Base-by-base conservation (phyloP, 2,329 filamentous ascomycete genomes). In the Colletotrichum noveboracense region DNA sequence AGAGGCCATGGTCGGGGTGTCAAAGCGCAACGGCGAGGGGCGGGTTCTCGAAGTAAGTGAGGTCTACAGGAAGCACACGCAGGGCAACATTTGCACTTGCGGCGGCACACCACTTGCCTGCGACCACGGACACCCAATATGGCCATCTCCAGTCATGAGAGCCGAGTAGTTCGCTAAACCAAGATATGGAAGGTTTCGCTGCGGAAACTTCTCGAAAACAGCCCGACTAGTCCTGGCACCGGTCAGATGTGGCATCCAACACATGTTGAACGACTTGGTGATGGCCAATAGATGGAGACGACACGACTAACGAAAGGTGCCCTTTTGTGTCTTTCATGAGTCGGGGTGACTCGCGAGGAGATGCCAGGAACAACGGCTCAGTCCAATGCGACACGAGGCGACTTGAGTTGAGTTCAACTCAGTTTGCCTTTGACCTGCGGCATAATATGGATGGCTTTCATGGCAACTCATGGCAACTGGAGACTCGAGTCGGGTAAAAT, bases 151-250 rank as follows among this genome's bases (percentile, higher is more conserved):
- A 28, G 36, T 68, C 48, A 9, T 24, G n/a, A 48, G 36, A 52
- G 62, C n/a, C 24, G 56, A 55, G 62, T n/a, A 56, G 34, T 48
- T 67, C 38, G 28, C 32, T 26, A 21, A n/a, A 48, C 30, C 26
- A 32, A 61, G n/a, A 28, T 12, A 7, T 38, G 43, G 26, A 67
- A 68, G 70, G 58, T 48, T 48, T 26, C 14, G 18, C n/a, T 24
- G 56, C 43, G 28, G 70, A 75, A 75, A 30, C 62, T 75, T 73
- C 73, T 75, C 56, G 73, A 73, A 75, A 64, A 68, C 24, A 71
- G 32, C 69, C 55, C 18, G 9, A 73, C 32, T 26, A 18, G 58
- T 58, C 56, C 56, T 67, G 64, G 56, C n/a, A 36, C 6, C 24
- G 21, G 30, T 16, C 32, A 30, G 24, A 30, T 21, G 61, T 28